Evolutionary conservation across 345 rosid genomes (phyloP).

Genomic region (Nasturtium officinale): DNA sequence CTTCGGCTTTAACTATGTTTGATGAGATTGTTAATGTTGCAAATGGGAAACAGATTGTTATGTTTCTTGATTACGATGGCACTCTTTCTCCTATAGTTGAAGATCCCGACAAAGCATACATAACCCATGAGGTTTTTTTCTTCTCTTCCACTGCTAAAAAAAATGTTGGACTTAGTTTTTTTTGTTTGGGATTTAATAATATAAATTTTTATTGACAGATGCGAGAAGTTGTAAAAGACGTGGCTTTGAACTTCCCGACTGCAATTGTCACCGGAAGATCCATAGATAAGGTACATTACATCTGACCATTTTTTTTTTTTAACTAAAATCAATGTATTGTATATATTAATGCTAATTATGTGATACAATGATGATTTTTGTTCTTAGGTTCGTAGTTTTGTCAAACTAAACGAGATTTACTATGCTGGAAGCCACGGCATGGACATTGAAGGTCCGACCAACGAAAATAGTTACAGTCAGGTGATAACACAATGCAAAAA

Average conservation of each 20-base stretch:
- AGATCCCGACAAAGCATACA: slow-evolving; percentile 92
- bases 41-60: slow-evolving; percentile 78
- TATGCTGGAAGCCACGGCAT: slow-evolving; percentile 99
- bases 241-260: slow-evolving; percentile 77
- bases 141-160: neutral
- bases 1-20: slow-evolving; percentile 80
- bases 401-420: slow-evolving; percentile 71
- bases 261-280: slow-evolving; percentile 97
- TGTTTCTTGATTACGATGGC: slow-evolving; percentile 97
- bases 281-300: slow-evolving; percentile 79
- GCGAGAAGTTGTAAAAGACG: slow-evolving; percentile 74
- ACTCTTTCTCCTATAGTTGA: slow-evolving; percentile 96
- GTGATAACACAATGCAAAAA: slow-evolving; percentile 23
- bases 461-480: slow-evolving; percentile 48
- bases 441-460: slow-evolving; percentile 91
- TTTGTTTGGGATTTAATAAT: neutral
- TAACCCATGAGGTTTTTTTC: slow-evolving; percentile 70
- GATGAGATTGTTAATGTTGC: slow-evolving; percentile 64
- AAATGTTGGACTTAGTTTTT: no score
- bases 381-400: slow-evolving; percentile 79
- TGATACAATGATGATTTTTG: neutral
- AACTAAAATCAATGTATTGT: neutral
- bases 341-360: slow-evolving; percentile 5
- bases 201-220: slow-evolving; percentile 51
- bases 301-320: no score